Conservation (phyloP, 1,284 basidiomycete genomes). For the Marasmius sp. region DNA sequence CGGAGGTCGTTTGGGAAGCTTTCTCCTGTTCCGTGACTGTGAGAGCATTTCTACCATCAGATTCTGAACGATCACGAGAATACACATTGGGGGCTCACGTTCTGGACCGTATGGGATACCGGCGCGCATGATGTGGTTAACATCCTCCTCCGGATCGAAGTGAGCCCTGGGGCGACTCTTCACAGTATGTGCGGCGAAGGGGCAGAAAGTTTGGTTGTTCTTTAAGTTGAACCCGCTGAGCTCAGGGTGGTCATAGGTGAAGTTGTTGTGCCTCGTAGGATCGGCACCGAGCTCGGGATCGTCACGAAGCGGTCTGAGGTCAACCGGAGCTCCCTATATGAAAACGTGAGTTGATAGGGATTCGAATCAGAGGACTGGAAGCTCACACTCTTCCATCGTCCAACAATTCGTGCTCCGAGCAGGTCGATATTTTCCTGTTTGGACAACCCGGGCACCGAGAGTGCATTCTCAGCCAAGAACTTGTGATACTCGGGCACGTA, state of each 20-base stretch:
- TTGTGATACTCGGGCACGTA: conserved; percentile 31
- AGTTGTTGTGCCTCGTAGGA: conserved; percentile 36
- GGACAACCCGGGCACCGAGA: conserved; percentile 17
- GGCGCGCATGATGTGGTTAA: conserved; percentile 32
- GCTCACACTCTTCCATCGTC: conserved; percentile 31
- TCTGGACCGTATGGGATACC: conserved; percentile 42
- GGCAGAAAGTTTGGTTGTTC: conserved; percentile 28
- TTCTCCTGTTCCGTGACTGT: conserved; percentile 16
- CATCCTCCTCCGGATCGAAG: not conserved
- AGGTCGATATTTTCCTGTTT: conserved; percentile 22
- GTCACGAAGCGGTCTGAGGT: conserved; percentile 30
- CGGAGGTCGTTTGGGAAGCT: conserved; percentile 15
- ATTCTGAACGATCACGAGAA: not conserved
- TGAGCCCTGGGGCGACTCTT: conserved; percentile 28
- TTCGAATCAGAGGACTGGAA: not conserved
- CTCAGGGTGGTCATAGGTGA: conserved; percentile 26
- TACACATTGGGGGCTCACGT: conserved; percentile 9
- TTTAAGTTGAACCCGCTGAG: conserved; percentile 1
- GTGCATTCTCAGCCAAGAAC: conserved; percentile 24
- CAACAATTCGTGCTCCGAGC: conserved; percentile 29
- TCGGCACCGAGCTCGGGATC: conserved; percentile 32
- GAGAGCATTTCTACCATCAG: not conserved
- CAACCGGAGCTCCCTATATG: conserved; percentile 32
- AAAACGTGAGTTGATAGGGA: too few species aligned
- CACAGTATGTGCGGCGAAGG: conserved; percentile 32